These are phyloP conservation scores for Mycena indigotica DNA, from an alignment of 768 basidiomycete species.

Conservation along the genomic window DNA sequence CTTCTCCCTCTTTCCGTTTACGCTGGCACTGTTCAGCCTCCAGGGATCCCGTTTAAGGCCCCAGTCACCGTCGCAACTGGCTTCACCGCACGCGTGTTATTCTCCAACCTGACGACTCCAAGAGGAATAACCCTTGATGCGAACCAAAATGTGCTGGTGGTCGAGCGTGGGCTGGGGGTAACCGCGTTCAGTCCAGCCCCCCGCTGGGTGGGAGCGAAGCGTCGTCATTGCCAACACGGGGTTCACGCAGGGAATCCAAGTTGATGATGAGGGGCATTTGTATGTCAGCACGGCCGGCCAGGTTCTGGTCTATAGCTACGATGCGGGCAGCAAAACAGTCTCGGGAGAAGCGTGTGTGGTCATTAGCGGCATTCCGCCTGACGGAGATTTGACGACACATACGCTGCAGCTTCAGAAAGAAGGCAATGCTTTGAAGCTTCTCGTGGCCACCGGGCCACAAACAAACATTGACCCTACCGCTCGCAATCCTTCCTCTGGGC, in stretches of 20 bases:
- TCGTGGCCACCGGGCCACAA: conserved; percentile 41
- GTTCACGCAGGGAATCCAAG: conserved; percentile 47
- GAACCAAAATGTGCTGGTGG: conserved; percentile 41
- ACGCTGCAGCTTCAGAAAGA: conserved; percentile 37
- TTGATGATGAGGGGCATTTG: conserved; percentile 35
- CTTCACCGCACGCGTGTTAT: conserved; percentile 38
- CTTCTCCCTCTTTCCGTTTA: neutral
- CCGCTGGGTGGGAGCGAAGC: conserved; percentile 39
- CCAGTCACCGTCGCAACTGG: conserved; percentile 40
- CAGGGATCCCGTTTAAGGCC: conserved; percentile 34
- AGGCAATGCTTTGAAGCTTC: conserved; percentile 28
- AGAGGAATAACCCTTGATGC: conserved; percentile 45
- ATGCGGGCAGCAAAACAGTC: conserved; percentile 34
- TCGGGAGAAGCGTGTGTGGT: conserved; percentile 24
- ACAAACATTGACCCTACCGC: conserved; percentile 47
- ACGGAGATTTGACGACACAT: conserved; percentile 49
- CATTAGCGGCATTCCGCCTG: conserved; percentile 38
- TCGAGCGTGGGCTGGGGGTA: conserved; percentile 46
- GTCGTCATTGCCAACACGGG: conserved; percentile 38
- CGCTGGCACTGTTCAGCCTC: conserved; percentile 32
- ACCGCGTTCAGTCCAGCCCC: conserved; percentile 37
- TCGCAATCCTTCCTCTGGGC: conserved; percentile 43
- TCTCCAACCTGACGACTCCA: conserved; percentile 44
- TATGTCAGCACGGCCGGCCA: conserved; percentile 43
- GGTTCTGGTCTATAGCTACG: conserved; percentile 39